Evolutionary conservation across 1,284 basidiomycete species (phyloP), one percentile per base, ranked within the genome.

Genomic region (Boletellus deceptivus): DNA sequence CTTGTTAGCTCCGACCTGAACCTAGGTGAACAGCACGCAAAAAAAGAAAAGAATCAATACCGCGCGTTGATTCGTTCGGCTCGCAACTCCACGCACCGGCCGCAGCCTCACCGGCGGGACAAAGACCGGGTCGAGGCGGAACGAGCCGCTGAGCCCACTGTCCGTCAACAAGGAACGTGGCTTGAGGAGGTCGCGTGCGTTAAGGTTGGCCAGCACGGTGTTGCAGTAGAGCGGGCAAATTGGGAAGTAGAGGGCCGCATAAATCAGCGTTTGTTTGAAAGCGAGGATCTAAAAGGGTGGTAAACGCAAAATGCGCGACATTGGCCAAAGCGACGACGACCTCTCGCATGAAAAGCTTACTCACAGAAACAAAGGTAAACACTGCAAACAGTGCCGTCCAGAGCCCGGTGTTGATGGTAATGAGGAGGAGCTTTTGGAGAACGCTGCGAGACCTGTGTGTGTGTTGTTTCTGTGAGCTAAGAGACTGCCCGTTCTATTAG

Each of bases 321-420:
- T 42, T 13, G 27, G 41, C 18, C 41, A 10, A 29, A 29, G 29
- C 29, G 29, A 29, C 29, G 29, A 29, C 29, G 29, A 25, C 29
- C 29, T 29, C 29, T 10, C 10, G 9, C 10, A 8, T 2, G 29
- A 29, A 29, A 29, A 8, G 29, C 16, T 9, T 7, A n/a, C 34
- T 35, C n/a, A 35, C 34, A n/a, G 34, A 3, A n/a, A 35, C 34
- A 14, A 35, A n/a, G 13, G 34, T n/a, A n/a, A 35, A 35, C 31
- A 53, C 51, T 5, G 43, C 1, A 14, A 59, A 45, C 17, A 35
- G 10, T 35, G 45, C 48, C 11, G 49, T 55, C 55, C 52, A 58
- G n/a, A 49, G 20, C 11, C 48, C 43, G 6, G 45, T 48, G 34
- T 58, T 48, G 40, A 58, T 41, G 7, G 58, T 55, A 39, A 50